Percentiles rank a stretch among this genome's conserved stretches.
phyloP scores from a whole-genome alignment of 164 flowering plant genomes.

The Tinospora cordifolia region DNA sequence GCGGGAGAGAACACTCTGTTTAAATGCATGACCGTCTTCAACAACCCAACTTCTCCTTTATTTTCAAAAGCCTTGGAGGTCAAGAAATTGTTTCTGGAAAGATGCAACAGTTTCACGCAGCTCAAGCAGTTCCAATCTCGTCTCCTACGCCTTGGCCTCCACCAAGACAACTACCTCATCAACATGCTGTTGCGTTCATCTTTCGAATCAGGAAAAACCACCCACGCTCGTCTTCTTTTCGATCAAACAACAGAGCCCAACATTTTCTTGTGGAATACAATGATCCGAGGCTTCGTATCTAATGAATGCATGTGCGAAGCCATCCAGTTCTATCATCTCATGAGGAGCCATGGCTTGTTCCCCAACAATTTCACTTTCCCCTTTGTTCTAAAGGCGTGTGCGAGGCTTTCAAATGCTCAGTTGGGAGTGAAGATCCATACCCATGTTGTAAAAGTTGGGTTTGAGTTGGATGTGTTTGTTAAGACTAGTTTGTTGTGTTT shows the following conservation, averaged over 20 bases:
- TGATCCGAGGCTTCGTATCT: constrained; percentile 28
- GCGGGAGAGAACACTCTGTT: neutral
- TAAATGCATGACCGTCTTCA: constrained; percentile 17
- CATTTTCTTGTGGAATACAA: constrained; percentile 28
- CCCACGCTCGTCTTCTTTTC: constrained; percentile 19
- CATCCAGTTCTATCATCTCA: constrained; percentile 20
- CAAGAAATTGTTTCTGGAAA: constrained; percentile 11
- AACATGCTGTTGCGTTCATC: constrained; percentile 18
- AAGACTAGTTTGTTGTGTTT: constrained; percentile 25
- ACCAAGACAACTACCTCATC: constrained; percentile 19
- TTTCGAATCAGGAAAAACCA: constrained; percentile 14
- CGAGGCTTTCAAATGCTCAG: constrained; percentile 12
- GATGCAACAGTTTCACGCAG: constrained; percentile 20
- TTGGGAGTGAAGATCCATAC: constrained; percentile 24
- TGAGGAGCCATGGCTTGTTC: constrained; percentile 12
- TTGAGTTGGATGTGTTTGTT: constrained; percentile 25
- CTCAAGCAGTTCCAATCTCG: constrained; percentile 22
- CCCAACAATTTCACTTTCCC: constrained; percentile 34
- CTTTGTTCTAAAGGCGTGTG: constrained; percentile 28
- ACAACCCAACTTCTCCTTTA: constrained; percentile 10
- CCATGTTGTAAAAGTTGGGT: constrained; percentile 25
- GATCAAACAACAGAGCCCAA: constrained; percentile 16
- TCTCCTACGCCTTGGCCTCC: constrained; percentile 19
- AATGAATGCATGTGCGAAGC: constrained; percentile 16
- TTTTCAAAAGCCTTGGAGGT: constrained; percentile 19